Evolutionary conservation across 345 rosid species (phyloP).

Genomic region (Populus simonii): DNA sequence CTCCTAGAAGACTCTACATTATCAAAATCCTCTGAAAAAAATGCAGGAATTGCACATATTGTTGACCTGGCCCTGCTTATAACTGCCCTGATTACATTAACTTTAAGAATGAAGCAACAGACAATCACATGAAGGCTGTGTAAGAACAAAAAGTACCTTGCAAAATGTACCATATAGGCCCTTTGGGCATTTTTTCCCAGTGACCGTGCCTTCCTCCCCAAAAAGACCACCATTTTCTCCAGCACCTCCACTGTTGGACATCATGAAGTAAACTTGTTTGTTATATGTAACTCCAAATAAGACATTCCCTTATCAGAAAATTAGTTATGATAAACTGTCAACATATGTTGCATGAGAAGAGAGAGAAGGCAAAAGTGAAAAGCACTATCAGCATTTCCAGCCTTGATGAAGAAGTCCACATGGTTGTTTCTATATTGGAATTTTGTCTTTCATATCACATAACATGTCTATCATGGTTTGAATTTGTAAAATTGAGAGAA

Average conservation of each 20-base stretch:
- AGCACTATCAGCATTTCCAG: background rate
- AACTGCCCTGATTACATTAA: background rate
- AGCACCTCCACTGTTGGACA: slow-evolving; percentile 80
- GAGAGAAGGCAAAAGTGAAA: background rate
- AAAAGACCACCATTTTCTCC: slow-evolving; percentile 72
- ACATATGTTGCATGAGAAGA: background rate
- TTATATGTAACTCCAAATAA: background rate
- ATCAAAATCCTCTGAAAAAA: background rate
- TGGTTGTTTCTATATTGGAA: background rate
- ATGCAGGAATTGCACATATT: background rate
- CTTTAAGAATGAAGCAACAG: slow-evolving; percentile 1
- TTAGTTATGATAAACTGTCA: background rate
- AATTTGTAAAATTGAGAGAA: background rate
- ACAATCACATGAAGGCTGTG: slow-evolving; percentile 2
- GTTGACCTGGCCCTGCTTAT: background rate
- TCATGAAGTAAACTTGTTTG: slow-evolving; percentile 15
- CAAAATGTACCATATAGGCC: slow-evolving; percentile 97
- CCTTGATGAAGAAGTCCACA: background rate
- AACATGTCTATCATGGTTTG: background rate
- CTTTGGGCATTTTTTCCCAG: slow-evolving; percentile 85
- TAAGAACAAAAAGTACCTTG: slow-evolving; percentile 43
- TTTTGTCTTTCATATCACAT: background rate
- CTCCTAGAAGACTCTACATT: background rate
- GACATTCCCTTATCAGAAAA: background rate
- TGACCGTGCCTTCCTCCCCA: slow-evolving; percentile 82